Conservation (phyloP, 768 basidiomycete genomes). For the Pisolithus orientalis region DNA sequence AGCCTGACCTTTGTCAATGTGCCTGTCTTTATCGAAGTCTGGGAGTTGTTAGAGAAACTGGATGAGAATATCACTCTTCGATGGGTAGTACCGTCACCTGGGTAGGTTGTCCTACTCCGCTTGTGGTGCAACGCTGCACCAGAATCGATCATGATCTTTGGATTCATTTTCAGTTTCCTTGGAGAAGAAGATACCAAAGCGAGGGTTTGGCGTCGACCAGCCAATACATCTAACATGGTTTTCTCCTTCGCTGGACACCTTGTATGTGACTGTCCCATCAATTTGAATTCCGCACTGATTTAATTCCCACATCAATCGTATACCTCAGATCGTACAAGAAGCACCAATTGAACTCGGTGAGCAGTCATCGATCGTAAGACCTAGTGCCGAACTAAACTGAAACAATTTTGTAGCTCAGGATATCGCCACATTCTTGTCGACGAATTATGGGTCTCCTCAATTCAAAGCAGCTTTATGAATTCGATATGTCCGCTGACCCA, state of each 20-base stretch:
- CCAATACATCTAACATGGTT: no score
- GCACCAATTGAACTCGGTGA: conserved; percentile 25
- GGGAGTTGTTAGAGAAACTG: conserved; percentile 20
- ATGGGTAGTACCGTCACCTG: conserved; percentile 22
- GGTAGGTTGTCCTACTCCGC: conserved; percentile 7
- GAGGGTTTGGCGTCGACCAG: no score
- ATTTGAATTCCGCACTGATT: not conserved
- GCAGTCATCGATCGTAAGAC: not conserved
- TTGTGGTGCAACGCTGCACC: not conserved
- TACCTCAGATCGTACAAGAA: conserved; percentile 21
- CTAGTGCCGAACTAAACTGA: not conserved
- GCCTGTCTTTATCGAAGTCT: conserved; percentile 14
- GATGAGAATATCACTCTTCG: conserved; percentile 22
- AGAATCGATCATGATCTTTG: not conserved
- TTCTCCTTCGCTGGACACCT: no score
- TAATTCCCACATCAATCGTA: not conserved
- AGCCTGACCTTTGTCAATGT: conserved; percentile 52
- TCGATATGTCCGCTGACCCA: no score
- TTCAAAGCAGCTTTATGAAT: not conserved
- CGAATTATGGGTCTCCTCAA: conserved; percentile 2
- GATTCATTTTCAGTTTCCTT: conserved; percentile 6
- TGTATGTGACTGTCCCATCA: not conserved
- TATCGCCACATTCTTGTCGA: conserved; percentile 18
- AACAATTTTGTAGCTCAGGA: conserved; percentile 1
- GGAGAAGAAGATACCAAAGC: no score